phyloP scores from a whole-genome alignment of 2,329 filamentous ascomycete genomes.

The Leptographium lundbergii region DNA sequence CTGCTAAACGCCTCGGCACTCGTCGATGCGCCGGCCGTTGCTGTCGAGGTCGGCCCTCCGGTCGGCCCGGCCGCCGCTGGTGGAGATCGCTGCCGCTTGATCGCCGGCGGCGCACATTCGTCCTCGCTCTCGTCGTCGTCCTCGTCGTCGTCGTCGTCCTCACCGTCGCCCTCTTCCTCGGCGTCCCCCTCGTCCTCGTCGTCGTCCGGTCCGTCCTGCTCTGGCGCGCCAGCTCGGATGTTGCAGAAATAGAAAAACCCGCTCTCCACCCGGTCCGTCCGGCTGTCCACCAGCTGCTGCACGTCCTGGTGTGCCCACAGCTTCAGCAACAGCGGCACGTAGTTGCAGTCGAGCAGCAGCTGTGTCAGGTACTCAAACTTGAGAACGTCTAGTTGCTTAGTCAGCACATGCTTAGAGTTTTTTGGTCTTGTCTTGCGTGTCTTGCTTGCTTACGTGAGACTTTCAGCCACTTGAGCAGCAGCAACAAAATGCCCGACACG shows the following conservation, averaged over 20 bases:
- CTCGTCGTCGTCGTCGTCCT: constrained; percentile 16
- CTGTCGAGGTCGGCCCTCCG: not conserved
- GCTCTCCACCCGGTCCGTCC: constrained; percentile 68
- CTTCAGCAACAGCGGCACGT: constrained; percentile 83
- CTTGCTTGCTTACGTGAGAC: constrained; percentile 58
- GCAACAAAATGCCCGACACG: constrained; percentile 73
- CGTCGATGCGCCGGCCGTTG: not conserved
- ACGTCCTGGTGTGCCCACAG: constrained; percentile 91
- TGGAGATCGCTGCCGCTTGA: constrained; percentile 44
- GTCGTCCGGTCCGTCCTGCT: constrained; percentile 6
- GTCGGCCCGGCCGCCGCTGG: constrained; percentile 17
- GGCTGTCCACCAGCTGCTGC: constrained; percentile 77
- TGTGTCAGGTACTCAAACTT: constrained; percentile 96
- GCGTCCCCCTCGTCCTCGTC: constrained; percentile 20
- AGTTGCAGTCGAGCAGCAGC: constrained; percentile 86
- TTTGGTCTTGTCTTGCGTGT: not conserved
- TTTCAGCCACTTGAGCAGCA: constrained; percentile 95
- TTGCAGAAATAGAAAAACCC: constrained; percentile 92
- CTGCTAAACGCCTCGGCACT: not conserved
- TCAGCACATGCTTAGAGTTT: not conserved
- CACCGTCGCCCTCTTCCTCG: constrained; percentile 17
- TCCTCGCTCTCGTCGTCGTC: constrained; percentile 48
- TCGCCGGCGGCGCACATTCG: constrained; percentile 76
- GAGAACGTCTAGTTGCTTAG: constrained; percentile 56
- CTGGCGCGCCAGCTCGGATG: constrained; percentile 31